Percentiles rank a stretch among this genome's conserved stretches.
Conservation (phyloP, 1,284 basidiomycete genomes). For the Apiotrichum akiyoshidainum region DNA sequence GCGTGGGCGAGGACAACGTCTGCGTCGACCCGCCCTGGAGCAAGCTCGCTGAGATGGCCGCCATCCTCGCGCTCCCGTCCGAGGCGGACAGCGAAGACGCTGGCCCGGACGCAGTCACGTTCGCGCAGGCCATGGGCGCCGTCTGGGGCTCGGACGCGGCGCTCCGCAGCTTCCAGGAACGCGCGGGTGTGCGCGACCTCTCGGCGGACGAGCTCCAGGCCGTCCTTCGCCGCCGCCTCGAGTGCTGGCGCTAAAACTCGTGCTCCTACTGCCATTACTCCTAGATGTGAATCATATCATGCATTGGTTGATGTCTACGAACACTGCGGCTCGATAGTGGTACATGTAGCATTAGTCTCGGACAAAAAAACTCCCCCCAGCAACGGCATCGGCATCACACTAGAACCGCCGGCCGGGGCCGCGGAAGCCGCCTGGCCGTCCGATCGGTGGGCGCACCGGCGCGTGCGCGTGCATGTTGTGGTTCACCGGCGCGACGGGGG, state of each 20-base stretch:
- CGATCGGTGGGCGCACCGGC: background rate
- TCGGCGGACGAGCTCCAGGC: constrained; percentile 34
- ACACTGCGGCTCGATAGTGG: background rate
- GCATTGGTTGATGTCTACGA: background rate
- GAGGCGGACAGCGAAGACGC: constrained; percentile 65
- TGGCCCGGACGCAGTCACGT: constrained; percentile 59
- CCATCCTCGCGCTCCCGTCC: constrained; percentile 58
- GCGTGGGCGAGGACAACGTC: constrained; percentile 13
- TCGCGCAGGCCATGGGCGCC: constrained; percentile 76
- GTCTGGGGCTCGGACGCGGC: constrained; percentile 68
- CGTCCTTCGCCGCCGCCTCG: constrained; percentile 42
- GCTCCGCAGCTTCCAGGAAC: constrained; percentile 63
- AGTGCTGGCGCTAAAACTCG: constrained; percentile 40
- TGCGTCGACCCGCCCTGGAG: constrained; percentile 69
- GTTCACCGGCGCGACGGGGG: background rate
- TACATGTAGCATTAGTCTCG: background rate
- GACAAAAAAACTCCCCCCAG: no score
- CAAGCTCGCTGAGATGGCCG: constrained; percentile 63
- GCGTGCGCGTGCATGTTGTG: background rate
- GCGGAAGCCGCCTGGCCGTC: background rate
- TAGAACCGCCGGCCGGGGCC: constrained; percentile 8
- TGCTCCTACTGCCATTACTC: no score
- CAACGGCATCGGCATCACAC: background rate
- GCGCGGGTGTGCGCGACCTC: constrained; percentile 31
- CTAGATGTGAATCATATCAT: constrained; percentile 1